Percentiles rank a stretch among this genome's conserved stretches.
Conservation (phyloP, 2,329 filamentous ascomycete species). For the Ophiostoma novo-ulmi region DNA sequence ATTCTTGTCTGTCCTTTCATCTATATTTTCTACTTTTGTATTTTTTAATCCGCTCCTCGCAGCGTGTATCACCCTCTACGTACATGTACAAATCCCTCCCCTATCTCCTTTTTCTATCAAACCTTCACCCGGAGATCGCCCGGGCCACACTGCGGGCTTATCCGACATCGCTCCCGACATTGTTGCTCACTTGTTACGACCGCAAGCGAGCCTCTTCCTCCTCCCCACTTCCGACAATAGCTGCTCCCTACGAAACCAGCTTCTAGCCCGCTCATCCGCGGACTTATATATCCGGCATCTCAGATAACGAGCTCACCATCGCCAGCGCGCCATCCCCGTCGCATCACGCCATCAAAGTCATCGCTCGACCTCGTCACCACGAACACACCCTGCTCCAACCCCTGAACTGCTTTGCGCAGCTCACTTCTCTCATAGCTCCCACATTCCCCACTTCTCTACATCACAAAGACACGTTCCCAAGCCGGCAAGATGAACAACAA, state of each 20-base stretch:
- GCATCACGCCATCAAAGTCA: slow-evolving; percentile 21
- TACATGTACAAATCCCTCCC: slow-evolving; percentile 8
- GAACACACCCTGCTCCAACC: slow-evolving; percentile 20
- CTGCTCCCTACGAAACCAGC: neutral
- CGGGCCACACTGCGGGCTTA: neutral
- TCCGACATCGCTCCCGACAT: slow-evolving; percentile 12
- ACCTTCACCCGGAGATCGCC: neutral
- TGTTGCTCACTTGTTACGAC: neutral
- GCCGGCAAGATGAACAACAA: slow-evolving; percentile 72
- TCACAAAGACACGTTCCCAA: slow-evolving; percentile 39
- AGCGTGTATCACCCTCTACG: neutral
- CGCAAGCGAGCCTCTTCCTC: neutral
- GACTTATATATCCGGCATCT: neutral
- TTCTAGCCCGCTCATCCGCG: neutral
- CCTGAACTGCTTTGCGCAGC: slow-evolving; percentile 5
- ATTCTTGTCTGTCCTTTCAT: slow-evolving; percentile 22
- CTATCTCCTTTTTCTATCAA: slow-evolving; percentile 9
- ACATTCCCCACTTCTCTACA: neutral
- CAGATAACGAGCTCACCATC: slow-evolving; percentile 16
- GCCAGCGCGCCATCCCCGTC: slow-evolving; percentile 30
- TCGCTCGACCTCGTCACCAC: neutral
- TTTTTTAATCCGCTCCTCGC: neutral
- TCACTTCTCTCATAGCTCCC: neutral
- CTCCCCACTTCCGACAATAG: neutral
- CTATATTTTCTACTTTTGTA: slow-evolving; percentile 2